Evolutionary conservation across 495 filamentous ascomycete species (phyloP).

Genomic region (Mytilinidion resinicola): DNA sequence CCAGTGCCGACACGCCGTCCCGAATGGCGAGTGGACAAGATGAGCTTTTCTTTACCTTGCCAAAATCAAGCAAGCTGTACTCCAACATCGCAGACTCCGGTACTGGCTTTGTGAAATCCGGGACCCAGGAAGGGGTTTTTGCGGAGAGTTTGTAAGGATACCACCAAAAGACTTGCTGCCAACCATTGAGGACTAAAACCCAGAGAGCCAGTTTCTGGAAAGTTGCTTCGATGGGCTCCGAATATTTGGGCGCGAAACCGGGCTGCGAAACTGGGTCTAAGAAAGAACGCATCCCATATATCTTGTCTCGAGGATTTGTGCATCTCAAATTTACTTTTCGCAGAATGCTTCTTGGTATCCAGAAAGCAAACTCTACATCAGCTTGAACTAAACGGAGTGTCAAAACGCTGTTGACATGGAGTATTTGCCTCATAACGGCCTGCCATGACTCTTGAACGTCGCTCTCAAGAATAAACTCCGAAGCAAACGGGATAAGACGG

Average conservation of each 20-base stretch:
- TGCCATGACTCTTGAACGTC: background rate
- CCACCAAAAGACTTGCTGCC: background rate
- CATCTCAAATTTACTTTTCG: background rate
- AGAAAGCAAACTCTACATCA: background rate
- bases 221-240: background rate
- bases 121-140: background rate
- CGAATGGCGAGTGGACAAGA: background rate
- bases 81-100: background rate
- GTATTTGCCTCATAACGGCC: background rate
- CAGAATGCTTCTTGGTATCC: background rate
- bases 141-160: background rate
- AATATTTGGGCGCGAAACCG: background rate
- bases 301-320: background rate
- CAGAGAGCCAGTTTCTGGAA: background rate
- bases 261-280: background rate
- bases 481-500: background rate
- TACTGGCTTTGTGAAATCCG: background rate
- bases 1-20: background rate
- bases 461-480: background rate
- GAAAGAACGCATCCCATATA: background rate
- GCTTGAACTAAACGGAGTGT: background rate
- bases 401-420: background rate
- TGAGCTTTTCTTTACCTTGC: background rate
- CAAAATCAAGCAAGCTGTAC: background rate
- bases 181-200: background rate